Conservation (phyloP, 495 filamentous ascomycete genomes). For the Penicillium pancosmium region DNA sequence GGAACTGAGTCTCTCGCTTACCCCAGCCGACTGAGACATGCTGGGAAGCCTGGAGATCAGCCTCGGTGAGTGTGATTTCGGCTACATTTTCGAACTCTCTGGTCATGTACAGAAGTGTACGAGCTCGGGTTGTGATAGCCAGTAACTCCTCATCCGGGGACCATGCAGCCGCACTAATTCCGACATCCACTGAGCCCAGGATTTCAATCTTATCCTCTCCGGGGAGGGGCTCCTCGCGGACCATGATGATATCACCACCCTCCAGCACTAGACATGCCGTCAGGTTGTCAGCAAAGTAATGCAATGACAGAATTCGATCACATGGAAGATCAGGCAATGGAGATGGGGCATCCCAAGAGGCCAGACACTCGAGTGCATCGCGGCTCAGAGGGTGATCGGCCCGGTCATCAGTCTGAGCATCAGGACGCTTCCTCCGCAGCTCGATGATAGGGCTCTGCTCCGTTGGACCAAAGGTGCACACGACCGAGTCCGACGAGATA, state of each 20-base stretch:
- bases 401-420: constrained; percentile 39
- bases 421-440: constrained; percentile 52
- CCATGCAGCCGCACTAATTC: constrained; percentile 88
- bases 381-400: constrained; percentile 39
- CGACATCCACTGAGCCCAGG: constrained; percentile 87
- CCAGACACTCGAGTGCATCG: constrained; percentile 57
- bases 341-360: constrained; percentile 84
- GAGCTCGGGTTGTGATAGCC: constrained; percentile 75
- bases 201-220: constrained; percentile 85
- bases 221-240: constrained; percentile 72
- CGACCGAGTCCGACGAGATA: constrained; percentile 64
- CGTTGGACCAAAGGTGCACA: constrained; percentile 77
- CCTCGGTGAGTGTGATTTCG: constrained; percentile 66
- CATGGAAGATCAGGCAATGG: constrained; percentile 66
- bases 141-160: constrained; percentile 93
- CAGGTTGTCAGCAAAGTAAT: constrained; percentile 79
- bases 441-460: constrained; percentile 63
- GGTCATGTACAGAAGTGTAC: constrained; percentile 90
- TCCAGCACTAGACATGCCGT: constrained; percentile 82
- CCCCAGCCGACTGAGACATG: constrained; percentile 99
- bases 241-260: constrained; percentile 85
- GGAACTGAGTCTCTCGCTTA: constrained; percentile 96
- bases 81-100: constrained; percentile 82
- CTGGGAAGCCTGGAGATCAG: constrained; percentile 84
- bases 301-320: constrained; percentile 75